Conservation (phyloP, 306 rosid genomes). For the Cucurbita moschata region DNA sequence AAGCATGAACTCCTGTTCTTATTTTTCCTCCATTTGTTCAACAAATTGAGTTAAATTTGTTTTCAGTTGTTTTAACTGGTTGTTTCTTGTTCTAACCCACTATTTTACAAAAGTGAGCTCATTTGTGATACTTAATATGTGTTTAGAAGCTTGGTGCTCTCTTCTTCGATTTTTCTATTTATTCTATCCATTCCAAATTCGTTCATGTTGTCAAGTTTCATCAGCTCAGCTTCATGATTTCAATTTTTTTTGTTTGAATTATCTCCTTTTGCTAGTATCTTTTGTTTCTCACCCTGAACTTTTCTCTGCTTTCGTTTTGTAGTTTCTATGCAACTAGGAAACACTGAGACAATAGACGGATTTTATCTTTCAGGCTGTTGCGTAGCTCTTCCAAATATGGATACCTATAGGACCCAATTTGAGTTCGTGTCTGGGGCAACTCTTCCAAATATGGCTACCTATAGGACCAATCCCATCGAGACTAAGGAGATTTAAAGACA, state of each 20-base stretch:
- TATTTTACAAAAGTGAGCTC: conserved; percentile 34
- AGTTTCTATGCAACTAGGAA: conserved; percentile 42
- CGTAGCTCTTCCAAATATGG: conserved; percentile 28
- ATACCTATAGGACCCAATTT: too few species aligned
- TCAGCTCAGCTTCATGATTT: conserved; percentile 20
- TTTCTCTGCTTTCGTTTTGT: conserved; percentile 41
- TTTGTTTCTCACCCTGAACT: conserved; percentile 17
- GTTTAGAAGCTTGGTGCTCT: conserved; percentile 5
- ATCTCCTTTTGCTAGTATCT: conserved; percentile 30
- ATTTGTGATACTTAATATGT: conserved; percentile 16
- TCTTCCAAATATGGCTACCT: too few species aligned
- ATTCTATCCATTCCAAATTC: conserved; percentile 14
- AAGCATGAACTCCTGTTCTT: conserved; percentile 29
- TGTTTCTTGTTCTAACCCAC: conserved; percentile 23
- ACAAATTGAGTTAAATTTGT: conserved; percentile 13
- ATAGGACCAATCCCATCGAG: too few species aligned
- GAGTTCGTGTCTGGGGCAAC: too few species aligned
- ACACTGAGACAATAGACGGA: conserved; percentile 38
- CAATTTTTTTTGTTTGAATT: conserved; percentile 23
- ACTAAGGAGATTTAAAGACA: too few species aligned
- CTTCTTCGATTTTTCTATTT: conserved; percentile 21
- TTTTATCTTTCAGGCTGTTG: conserved; percentile 33
- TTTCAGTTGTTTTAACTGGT: conserved; percentile 20
- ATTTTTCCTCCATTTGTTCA: conserved; percentile 22
- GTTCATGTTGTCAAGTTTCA: conserved; percentile 2